Conservation (phyloP, 2,329 filamentous ascomycete genomes). For the Paecilomyces dactylethromorphus region DNA sequence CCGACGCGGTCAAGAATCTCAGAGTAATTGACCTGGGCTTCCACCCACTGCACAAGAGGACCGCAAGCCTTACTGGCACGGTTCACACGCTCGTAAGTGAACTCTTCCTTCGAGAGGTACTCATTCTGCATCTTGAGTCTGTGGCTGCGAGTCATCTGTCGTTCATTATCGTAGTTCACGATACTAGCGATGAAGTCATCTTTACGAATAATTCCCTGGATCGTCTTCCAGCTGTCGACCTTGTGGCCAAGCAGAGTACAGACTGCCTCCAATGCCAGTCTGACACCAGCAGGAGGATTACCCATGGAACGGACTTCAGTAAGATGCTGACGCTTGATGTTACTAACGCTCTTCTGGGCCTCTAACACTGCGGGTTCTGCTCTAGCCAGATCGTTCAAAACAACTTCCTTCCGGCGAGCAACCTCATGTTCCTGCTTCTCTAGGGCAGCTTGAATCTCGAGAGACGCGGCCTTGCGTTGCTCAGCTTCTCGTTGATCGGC, state of each 20-base stretch:
- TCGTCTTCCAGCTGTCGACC: constrained; percentile 82
- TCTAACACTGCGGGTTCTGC: constrained; percentile 91
- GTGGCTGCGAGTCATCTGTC: constrained; percentile 79
- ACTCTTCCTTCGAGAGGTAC: constrained; percentile 86
- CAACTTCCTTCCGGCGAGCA: constrained; percentile 72
- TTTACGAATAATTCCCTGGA: constrained; percentile 78
- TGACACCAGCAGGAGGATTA: constrained; percentile 83
- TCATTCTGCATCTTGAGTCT: constrained; percentile 87
- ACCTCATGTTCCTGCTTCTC: constrained; percentile 89
- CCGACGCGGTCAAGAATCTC: constrained; percentile 92
- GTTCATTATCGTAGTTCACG: constrained; percentile 92
- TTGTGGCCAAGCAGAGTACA: constrained; percentile 91
- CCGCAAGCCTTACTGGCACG: constrained; percentile 95
- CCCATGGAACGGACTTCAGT: constrained; percentile 97
- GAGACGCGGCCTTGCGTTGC: constrained; percentile 76
- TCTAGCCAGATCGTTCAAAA: constrained; percentile 77
- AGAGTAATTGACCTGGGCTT: constrained; percentile 96
- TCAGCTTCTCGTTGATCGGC: constrained; percentile 93
- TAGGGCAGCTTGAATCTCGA: constrained; percentile 81
- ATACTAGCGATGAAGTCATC: constrained; percentile 99
- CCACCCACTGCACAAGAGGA: constrained; percentile 92
- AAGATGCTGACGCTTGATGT: constrained; percentile 95
- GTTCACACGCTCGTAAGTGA: constrained; percentile 93
- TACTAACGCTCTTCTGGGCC: constrained; percentile 92
- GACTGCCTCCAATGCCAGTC: constrained; percentile 89